A percentile compares a stretch with the other conserved stretches of the same genome.
phyloP scores from a whole-genome alignment of 139 green algal genomes.

The Yamagishiella unicocca region DNA sequence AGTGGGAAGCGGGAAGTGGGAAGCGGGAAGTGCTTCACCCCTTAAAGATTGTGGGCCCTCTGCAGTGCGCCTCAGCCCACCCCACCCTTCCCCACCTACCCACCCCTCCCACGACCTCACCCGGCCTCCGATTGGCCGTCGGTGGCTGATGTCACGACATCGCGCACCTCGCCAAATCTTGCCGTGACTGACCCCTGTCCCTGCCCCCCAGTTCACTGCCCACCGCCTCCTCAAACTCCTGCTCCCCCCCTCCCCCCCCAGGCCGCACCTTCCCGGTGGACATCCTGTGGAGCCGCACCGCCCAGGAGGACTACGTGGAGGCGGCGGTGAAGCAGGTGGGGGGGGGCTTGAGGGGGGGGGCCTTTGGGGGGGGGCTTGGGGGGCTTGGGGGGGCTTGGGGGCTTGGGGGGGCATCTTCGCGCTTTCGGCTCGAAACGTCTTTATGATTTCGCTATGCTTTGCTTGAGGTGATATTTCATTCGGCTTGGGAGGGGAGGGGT shows the following conservation, averaged over 20 bases:
- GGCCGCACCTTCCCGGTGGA: slow-evolving; percentile 97
- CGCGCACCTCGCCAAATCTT: too few species aligned
- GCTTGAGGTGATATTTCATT: too few species aligned
- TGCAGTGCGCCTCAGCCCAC: neutral
- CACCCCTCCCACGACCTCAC: neutral
- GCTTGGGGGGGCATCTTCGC: neutral
- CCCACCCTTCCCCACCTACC: neutral
- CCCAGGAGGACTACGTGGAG: slow-evolving; percentile 97
- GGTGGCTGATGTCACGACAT: too few species aligned
- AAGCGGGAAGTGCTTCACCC: too few species aligned
- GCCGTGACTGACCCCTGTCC: too few species aligned
- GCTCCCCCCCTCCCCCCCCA: neutral
- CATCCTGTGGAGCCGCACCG: slow-evolving; percentile 90
- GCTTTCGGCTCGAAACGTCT: too few species aligned
- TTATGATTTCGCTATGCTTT: too few species aligned
- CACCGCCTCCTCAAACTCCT: neutral
- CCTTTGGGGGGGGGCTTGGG: neutral
- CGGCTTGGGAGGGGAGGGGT: too few species aligned
- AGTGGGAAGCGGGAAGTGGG: neutral
- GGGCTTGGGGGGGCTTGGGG: neutral
- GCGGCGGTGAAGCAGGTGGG: slow-evolving; percentile 93
- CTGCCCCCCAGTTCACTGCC: neutral
- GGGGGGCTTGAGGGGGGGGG: neutral
- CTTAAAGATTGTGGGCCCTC: too few species aligned
- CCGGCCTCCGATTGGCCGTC: neutral